These are phyloP conservation scores for Pyrrhoderma noxium DNA, from an alignment of 1,284 basidiomycete species.

Conservation along the genomic window DNA sequence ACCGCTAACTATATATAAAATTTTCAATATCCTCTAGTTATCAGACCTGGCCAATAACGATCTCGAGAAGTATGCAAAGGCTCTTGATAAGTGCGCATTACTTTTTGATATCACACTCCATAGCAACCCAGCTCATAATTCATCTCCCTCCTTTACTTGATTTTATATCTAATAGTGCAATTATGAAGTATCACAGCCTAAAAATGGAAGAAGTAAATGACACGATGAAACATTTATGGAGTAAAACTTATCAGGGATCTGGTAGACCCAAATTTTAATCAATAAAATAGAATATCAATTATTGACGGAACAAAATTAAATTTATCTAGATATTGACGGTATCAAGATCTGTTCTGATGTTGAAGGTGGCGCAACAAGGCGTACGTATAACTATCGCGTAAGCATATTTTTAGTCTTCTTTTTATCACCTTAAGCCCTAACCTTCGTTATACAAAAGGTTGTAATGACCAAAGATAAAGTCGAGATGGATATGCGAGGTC, in stretches of 20 bases:
- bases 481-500: conserved; percentile 99
- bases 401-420: too few relatives aligned
- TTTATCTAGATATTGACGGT: conserved; percentile 82
- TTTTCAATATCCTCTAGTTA: conserved; percentile 44
- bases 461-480: conserved; percentile 99
- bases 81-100: conserved; percentile 75
- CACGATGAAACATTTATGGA: conserved; percentile 94
- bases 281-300: neutral
- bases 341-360: conserved; percentile 94
- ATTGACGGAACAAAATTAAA: too few relatives aligned
- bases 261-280: conserved; percentile 40
- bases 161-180: conserved; percentile 82
- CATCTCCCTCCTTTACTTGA: too few relatives aligned
- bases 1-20: neutral
- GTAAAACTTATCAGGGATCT: conserved; percentile 98
- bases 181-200: conserved; percentile 96
- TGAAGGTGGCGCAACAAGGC: conserved; percentile 78
- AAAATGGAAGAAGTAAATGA: conserved; percentile 99
- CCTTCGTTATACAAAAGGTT: conserved; percentile 50
- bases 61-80: conserved; percentile 95
- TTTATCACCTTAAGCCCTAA: too few relatives aligned
- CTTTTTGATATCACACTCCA: neutral
- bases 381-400: conserved; percentile 98
- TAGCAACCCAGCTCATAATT: neutral
- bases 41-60: conserved; percentile 93